These are phyloP conservation scores for Rhodotorula glutinis DNA, from an alignment of 1,284 basidiomycete species.

Conservation along the genomic window DNA sequence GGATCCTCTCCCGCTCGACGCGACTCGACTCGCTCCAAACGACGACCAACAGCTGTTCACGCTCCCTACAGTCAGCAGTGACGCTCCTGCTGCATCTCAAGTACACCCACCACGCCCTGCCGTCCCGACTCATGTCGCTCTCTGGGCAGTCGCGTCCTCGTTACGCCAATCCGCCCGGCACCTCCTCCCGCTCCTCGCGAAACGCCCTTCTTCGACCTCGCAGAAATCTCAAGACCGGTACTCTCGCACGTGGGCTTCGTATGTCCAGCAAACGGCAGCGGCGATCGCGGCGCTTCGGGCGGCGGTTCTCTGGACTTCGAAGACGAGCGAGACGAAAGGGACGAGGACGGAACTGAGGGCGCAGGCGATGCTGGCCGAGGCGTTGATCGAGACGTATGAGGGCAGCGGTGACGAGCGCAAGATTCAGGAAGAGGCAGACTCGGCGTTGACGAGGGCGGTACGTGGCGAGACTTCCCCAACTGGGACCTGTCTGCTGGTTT, in stretches of 20 bases:
- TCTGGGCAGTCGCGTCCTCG: conserved; percentile 19
- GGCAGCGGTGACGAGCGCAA: conserved; percentile 1
- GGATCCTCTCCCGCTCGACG: neutral
- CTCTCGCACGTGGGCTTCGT: conserved; percentile 9
- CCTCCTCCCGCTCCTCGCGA: conserved; percentile 18
- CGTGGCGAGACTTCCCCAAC: neutral
- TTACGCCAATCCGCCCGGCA: conserved; percentile 8
- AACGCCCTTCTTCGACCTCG: conserved; percentile 11
- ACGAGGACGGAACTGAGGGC: conserved; percentile 23
- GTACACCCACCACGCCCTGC: neutral
- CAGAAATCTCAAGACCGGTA: conserved; percentile 8
- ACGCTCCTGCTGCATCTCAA: too few species aligned
- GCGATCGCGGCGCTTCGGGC: conserved; percentile 14
- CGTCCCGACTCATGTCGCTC: conserved; percentile 4
- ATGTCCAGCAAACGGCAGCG: neutral
- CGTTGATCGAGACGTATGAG: conserved; percentile 15
- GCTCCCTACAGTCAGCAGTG: too few species aligned
- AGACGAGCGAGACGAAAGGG: conserved; percentile 12
- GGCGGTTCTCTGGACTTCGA: neutral
- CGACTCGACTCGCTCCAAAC: neutral
- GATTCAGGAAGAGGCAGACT: conserved; percentile 8
- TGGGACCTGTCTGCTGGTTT: too few species aligned
- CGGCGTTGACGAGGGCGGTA: conserved; percentile 13
- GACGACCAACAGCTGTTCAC: neutral
- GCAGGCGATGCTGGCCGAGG: conserved; percentile 21